Evolutionary conservation across 2,329 filamentous ascomycete genomes (phyloP).

Genomic region (Neurospora crassa): DNA sequence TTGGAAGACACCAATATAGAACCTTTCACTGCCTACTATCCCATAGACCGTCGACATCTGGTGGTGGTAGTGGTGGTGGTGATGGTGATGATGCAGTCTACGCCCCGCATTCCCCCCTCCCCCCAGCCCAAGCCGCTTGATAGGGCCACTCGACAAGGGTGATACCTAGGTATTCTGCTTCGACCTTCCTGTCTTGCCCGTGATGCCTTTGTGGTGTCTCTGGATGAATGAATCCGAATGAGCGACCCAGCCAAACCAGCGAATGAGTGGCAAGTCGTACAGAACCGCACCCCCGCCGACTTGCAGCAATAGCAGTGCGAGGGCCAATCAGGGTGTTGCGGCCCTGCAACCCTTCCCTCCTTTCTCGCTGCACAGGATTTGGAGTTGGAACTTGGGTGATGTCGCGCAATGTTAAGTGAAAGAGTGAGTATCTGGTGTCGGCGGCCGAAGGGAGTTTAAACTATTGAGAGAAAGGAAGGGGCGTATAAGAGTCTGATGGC

Average conservation of each 20-base stretch:
- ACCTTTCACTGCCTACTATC: not conserved
- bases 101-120: slow-evolving; percentile 10
- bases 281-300: slow-evolving; percentile 15
- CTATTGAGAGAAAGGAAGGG: not conserved
- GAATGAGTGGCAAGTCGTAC: slow-evolving; percentile 6
- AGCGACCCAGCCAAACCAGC: not conserved
- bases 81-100: slow-evolving; percentile 13
- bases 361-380: slow-evolving; percentile 4
- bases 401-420: slow-evolving; percentile 1
- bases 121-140: slow-evolving; percentile 10
- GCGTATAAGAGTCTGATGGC: not conserved
- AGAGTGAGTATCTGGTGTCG: slow-evolving; percentile 6
- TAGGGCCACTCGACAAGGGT: slow-evolving; percentile 16
- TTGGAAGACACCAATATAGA: not conserved
- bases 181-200: not conserved
- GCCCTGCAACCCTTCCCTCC: slow-evolving; percentile 8
- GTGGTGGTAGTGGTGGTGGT: slow-evolving; percentile 1
- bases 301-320: slow-evolving; percentile 11
- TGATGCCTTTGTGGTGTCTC: slow-evolving; percentile 10
- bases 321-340: slow-evolving; percentile 12
- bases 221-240: slow-evolving; percentile 12
- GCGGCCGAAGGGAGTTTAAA: not conserved
- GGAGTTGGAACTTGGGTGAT: slow-evolving; percentile 13
- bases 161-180: slow-evolving; percentile 7
- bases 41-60: not conserved